Base-by-base conservation (phyloP, 1,284 basidiomycete genomes). In the Rhodotorula sp. region DNA sequence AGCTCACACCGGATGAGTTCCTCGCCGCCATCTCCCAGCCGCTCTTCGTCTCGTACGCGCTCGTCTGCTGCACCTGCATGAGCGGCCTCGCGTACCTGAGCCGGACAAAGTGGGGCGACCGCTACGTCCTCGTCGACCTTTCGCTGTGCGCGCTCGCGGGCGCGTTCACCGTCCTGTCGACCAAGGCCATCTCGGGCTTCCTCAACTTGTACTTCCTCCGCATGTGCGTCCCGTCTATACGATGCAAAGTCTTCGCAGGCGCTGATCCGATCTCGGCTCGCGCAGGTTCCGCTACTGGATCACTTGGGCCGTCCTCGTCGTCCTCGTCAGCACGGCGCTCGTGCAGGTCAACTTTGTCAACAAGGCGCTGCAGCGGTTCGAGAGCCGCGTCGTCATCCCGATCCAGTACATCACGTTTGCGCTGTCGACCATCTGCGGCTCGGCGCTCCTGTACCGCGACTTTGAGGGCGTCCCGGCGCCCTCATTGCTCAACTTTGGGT, bases 301-400 rank as follows among this genome's bases (percentile, higher is more conserved):
- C 53, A 77, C 76, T 41, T 80, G 79, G 62, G 65, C 68, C 58
- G 69, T 81, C n/a, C 66, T 79, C 16, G 74, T 91, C 87, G 86
- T 92, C 10, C 86, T 98, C 27, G 78, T 88, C 17, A 81, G 85
- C 3, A 97, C 96, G 8, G 94, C 93, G 7, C 80, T 97, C 27
- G 86, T 92, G 25, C 96, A 99, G 83, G 91, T 99, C 77, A 88
- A 88, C 74, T 97, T 92, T 80, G 86, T 98, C 65, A 97, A 98
- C 80, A 77, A 79, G 44, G 27, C 48, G 62, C 61, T 95, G 61
- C 93, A 92, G 88, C 87, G 89, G 41, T 96, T 95, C 79, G 91
- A 95, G 79, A 88, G 88, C 80, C 92, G 92, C 82, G 89, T 90
- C 76, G 93, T 96, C 48, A 93, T 96, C 72, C 96, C 96, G 4